phyloP scores from a whole-genome alignment of 2,329 filamentous ascomycete genomes.

The Colletotrichum acutatum region DNA sequence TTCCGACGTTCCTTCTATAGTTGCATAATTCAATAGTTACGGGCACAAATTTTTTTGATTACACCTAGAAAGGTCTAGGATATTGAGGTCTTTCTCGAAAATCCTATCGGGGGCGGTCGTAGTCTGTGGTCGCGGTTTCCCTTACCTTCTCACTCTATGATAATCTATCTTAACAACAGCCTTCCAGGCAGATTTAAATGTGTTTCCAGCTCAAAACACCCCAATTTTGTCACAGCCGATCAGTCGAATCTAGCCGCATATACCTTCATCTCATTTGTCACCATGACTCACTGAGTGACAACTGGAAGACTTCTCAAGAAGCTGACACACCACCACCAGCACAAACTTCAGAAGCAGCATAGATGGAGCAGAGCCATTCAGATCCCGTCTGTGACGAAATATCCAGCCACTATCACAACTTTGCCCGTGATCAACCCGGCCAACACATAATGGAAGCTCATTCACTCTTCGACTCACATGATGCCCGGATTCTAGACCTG shows the following conservation, averaged over 20 bases:
- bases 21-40: too few species aligned
- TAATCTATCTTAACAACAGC: background rate
- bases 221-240: background rate
- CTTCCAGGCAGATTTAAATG: background rate
- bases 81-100: background rate
- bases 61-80: background rate
- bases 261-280: background rate
- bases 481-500: constrained; percentile 18
- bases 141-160: background rate
- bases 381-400: background rate
- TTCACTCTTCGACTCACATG: background rate
- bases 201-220: background rate
- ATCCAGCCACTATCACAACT: background rate
- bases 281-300: too few species aligned
- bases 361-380: background rate
- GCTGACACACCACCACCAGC: background rate
- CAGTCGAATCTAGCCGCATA: too few species aligned
- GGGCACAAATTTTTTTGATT: background rate
- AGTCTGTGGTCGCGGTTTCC: background rate
- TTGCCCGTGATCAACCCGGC: too few species aligned
- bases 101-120: background rate
- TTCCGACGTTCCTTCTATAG: too few species aligned
- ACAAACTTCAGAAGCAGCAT: background rate
- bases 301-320: background rate
- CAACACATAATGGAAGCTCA: background rate